Base-by-base conservation (phyloP, 139 green algal genomes). In the Nannochloris sp. region DNA sequence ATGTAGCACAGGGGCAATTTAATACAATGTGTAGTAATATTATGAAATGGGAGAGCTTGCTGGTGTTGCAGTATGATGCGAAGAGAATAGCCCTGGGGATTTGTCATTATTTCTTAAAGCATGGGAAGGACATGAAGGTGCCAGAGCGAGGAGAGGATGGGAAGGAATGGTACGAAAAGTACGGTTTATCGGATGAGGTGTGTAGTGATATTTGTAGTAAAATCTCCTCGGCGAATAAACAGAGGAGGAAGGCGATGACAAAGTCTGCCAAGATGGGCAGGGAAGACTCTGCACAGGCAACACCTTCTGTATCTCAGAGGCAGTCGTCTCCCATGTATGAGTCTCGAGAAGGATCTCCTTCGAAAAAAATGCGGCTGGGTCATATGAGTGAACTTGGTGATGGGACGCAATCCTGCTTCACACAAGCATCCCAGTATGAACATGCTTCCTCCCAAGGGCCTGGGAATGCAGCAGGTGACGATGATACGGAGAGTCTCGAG, bases 91-190 rank as follows among this genome's bases (percentile, higher is more conserved):
- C 60, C 4, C 20, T 78, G 17, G 65, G 59, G 25, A 40, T 59
- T 31, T 63, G 40, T 49, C 65, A 77, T 49, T n/a, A 69, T 12
- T 36, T 68, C 2, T 61, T 77, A 40, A 77, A 77, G 51, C 12
- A 61, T 26, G 28, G 17, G 12, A 56, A 56, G 48, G 9, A 51
- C 11, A 43, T 20, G 25, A 4, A 48, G 8, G 62, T 25, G 17
- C 46, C 46, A 6, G 14, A 53, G n/a, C 16, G 6, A 23, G n/a
- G 17, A 53, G 12, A 26, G n/a, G 46, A 53, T 53, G 46, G 46
- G n/a, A 53, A 53, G 46, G 16, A 46, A 6, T 73, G 70, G 70
- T 73, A 70, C 33, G 65, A 71, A 13, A 16, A 65, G 29, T 53
- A 77, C 28, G 70, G 70, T 4, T 49, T 77, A 14, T 53, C 53